Conservation (phyloP, 345 rosid genomes). For the Gossypium herbaceum region DNA sequence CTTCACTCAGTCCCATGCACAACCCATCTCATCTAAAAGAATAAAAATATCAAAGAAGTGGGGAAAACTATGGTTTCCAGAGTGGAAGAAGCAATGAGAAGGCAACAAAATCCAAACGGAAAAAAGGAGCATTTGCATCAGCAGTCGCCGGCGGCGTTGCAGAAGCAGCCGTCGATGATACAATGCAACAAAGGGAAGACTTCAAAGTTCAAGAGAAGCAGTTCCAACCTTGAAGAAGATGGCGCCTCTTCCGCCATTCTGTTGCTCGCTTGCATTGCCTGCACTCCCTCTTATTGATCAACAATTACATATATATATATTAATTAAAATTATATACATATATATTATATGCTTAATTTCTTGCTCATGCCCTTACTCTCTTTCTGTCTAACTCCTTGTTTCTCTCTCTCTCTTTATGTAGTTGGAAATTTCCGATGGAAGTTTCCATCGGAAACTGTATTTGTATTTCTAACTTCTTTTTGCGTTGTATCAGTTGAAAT, state of each 20-base stretch:
- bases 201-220: slow-evolving; percentile 76
- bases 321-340: not conserved
- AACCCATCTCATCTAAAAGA: not conserved
- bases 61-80: slow-evolving; percentile 40
- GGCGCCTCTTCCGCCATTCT: slow-evolving; percentile 89
- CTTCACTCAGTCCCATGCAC: slow-evolving; percentile 21
- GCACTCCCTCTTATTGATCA: slow-evolving; percentile 41
- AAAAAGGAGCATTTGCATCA: slow-evolving; percentile 20
- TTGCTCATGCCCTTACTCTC: not conserved
- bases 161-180: slow-evolving; percentile 30
- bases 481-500: not conserved
- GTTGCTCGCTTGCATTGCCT: slow-evolving; percentile 85
- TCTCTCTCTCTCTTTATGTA: not conserved
- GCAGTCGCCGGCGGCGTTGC: slow-evolving; percentile 17
- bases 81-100: slow-evolving; percentile 53
- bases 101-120: slow-evolving; percentile 33
- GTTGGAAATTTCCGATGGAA: not conserved
- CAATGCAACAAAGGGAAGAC: slow-evolving; percentile 68
- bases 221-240: slow-evolving; percentile 64
- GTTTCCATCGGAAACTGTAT: not conserved
- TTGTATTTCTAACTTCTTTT: not conserved
- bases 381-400: not conserved
- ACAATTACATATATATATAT: not conserved
- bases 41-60: not conserved
- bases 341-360: not conserved